A percentile compares a stretch with the other conserved stretches of the same genome.
phyloP scores from a whole-genome alignment of 2,329 filamentous ascomycete species.

The Exophiala mesophila region DNA sequence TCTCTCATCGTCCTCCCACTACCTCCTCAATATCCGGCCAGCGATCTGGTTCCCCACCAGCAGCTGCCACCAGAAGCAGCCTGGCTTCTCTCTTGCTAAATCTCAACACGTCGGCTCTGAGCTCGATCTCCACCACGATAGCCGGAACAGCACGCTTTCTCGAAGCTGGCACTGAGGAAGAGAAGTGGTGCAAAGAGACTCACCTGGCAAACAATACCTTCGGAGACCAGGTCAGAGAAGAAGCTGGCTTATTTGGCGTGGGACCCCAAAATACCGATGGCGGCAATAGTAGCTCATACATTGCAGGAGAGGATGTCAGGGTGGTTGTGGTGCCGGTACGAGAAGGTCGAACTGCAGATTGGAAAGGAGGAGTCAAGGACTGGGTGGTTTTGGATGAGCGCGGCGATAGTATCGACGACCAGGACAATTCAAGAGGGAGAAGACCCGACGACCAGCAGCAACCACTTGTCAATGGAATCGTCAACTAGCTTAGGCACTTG shows the following conservation, averaged over 20 bases:
- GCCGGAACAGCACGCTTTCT: constrained; percentile 79
- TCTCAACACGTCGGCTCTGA: constrained; percentile 83
- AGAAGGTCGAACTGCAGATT: constrained; percentile 85
- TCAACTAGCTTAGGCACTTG: too few species aligned
- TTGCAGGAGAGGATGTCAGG: constrained; percentile 75
- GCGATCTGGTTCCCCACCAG: constrained; percentile 57
- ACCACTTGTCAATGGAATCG: constrained; percentile 21
- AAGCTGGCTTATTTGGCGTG: constrained; percentile 40
- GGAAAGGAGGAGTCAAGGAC: constrained; percentile 89
- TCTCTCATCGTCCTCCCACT: constrained; percentile 83
- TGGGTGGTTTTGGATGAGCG: constrained; percentile 49
- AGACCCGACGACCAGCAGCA: constrained; percentile 11
- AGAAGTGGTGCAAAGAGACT: constrained; percentile 72
- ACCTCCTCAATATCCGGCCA: constrained; percentile 48
- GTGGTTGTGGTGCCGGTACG: constrained; percentile 82
- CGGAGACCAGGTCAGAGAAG: constrained; percentile 49
- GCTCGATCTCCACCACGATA: constrained; percentile 87
- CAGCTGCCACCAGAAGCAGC: constrained; percentile 61
- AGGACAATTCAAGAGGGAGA: constrained; percentile 11
- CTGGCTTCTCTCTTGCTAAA: constrained; percentile 81
- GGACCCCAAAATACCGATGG: constrained; percentile 31
- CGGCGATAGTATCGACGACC: neutral
- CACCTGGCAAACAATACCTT: constrained; percentile 94
- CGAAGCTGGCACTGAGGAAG: constrained; percentile 69
- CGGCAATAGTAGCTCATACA: constrained; percentile 53